These are phyloP conservation scores for Ceratocystis smalleyi DNA, from an alignment of 2,329 filamentous ascomycete species.

Conservation along the genomic window DNA sequence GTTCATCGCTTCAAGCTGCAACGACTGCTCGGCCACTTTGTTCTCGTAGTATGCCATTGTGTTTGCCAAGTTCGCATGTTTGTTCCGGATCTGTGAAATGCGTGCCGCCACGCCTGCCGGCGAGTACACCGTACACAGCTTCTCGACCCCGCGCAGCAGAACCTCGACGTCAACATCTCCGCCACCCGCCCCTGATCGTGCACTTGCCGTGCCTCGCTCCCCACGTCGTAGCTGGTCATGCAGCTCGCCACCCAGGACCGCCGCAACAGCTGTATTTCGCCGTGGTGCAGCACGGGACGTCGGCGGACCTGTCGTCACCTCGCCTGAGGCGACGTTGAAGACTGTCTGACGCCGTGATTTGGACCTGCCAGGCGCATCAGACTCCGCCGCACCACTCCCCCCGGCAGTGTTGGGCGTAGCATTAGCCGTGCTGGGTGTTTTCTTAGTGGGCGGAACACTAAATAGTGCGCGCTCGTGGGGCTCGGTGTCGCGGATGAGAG, in stretches of 20 bases:
- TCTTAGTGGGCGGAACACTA: slow-evolving; percentile 54
- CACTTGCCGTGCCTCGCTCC: slow-evolving; percentile 26
- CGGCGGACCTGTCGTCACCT: slow-evolving; percentile 43
- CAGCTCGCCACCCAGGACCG: slow-evolving; percentile 74
- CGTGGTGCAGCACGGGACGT: slow-evolving; percentile 37
- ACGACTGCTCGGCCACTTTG: slow-evolving; percentile 60
- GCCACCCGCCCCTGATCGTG: slow-evolving; percentile 25
- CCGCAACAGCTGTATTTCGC: slow-evolving; percentile 71
- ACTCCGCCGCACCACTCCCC: slow-evolving; percentile 27
- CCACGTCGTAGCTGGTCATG: slow-evolving; percentile 59
- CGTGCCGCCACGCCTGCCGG: slow-evolving; percentile 63
- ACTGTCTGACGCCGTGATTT: slow-evolving; percentile 43
- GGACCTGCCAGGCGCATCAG: slow-evolving; percentile 22
- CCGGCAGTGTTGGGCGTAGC: slow-evolving; percentile 17
- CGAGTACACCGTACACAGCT: slow-evolving; percentile 75
- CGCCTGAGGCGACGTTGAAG: slow-evolving; percentile 48
- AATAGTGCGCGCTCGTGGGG: slow-evolving; percentile 88
- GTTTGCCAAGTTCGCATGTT: slow-evolving; percentile 53
- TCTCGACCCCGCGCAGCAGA: slow-evolving; percentile 72
- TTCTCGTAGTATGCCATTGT: slow-evolving; percentile 70
- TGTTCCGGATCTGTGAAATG: slow-evolving; percentile 55
- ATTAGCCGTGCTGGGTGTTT: slow-evolving; percentile 28
- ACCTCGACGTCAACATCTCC: slow-evolving; percentile 78
- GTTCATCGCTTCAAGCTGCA: slow-evolving; percentile 59
- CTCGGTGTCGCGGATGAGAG: slow-evolving; percentile 88